These are phyloP conservation scores for Syncephalastrum sp. DNA, from an alignment of 371 early-diverging fungal genomes.

Conservation along the genomic window DNA sequence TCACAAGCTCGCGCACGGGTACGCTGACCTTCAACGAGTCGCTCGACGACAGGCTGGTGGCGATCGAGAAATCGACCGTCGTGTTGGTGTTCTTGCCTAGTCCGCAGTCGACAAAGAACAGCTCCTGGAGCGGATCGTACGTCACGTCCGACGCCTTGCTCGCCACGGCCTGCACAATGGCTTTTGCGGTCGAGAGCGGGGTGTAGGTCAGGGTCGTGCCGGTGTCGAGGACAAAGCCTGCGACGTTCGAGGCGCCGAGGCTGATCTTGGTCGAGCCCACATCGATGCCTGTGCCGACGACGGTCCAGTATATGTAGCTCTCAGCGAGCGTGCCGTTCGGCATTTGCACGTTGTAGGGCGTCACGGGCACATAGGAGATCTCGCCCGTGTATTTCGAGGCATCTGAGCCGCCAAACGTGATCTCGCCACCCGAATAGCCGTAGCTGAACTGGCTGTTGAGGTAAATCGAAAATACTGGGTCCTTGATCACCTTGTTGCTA, in stretches of 20 bases:
- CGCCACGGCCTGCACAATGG: slow-evolving; percentile 17
- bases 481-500: slow-evolving; percentile 21
- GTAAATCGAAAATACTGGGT: slow-evolving; percentile 39
- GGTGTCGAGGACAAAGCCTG: slow-evolving; percentile 42
- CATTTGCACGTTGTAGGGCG: slow-evolving; percentile 13
- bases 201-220: slow-evolving; percentile 48
- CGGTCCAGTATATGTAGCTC: slow-evolving; percentile 35
- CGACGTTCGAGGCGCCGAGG: slow-evolving; percentile 9
- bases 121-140: slow-evolving; percentile 4
- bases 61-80: slow-evolving; percentile 3
- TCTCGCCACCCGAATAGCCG: slow-evolving; percentile 27
- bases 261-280: slow-evolving; percentile 3
- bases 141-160: not conserved
- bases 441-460: slow-evolving; percentile 19
- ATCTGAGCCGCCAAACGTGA: slow-evolving; percentile 49
- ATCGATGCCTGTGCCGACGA: slow-evolving; percentile 20
- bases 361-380: slow-evolving; percentile 36
- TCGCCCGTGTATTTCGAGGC: slow-evolving; percentile 43
- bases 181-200: slow-evolving; percentile 18
- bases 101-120: slow-evolving; percentile 23
- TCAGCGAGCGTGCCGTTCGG: slow-evolving; percentile 7
- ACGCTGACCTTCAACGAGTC: slow-evolving; percentile 25
- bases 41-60: slow-evolving; percentile 4
- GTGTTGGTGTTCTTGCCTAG: slow-evolving; percentile 2
- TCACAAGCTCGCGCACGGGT: slow-evolving; percentile 35